Evolutionary conservation across 192 early-diverging fungal species (phyloP).

Genomic region (Gryganskiella cystojenkinii): DNA sequence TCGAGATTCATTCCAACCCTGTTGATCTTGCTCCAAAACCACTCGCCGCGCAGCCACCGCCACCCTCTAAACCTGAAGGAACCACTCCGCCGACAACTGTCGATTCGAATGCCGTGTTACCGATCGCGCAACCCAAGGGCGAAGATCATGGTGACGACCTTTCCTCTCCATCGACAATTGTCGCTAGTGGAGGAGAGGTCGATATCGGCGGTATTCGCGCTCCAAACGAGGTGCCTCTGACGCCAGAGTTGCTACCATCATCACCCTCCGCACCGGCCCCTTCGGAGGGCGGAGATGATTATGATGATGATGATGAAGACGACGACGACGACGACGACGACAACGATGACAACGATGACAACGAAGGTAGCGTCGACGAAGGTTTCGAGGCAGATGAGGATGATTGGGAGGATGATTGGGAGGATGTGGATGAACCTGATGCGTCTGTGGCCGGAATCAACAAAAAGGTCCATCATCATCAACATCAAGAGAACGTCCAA

Average conservation of each 20-base stretch:
- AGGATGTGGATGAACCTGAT: neutral
- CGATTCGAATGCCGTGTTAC: no score
- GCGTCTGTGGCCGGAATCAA: no score
- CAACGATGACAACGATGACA: conserved; percentile 4
- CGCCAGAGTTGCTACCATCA: no score
- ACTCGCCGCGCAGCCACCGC: neutral
- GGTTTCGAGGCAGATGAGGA: neutral
- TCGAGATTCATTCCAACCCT: neutral
- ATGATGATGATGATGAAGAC: neutral
- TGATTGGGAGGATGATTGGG: neutral
- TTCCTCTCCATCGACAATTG: no score
- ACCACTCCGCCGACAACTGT: no score
- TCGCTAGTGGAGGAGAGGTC: no score
- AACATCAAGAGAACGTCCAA: no score
- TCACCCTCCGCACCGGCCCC: neutral
- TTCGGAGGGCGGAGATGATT: neutral
- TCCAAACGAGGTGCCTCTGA: neutral
- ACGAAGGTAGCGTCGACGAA: neutral
- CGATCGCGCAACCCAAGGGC: no score
- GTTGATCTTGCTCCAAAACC: neutral
- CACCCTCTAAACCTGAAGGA: no score
- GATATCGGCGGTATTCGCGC: neutral
- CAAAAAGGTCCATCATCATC: no score
- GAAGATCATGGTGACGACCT: no score
- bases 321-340: conserved; percentile 1